phyloP scores from a whole-genome alignment of 768 basidiomycete genomes.

The Leccinum longicurvipes region DNA sequence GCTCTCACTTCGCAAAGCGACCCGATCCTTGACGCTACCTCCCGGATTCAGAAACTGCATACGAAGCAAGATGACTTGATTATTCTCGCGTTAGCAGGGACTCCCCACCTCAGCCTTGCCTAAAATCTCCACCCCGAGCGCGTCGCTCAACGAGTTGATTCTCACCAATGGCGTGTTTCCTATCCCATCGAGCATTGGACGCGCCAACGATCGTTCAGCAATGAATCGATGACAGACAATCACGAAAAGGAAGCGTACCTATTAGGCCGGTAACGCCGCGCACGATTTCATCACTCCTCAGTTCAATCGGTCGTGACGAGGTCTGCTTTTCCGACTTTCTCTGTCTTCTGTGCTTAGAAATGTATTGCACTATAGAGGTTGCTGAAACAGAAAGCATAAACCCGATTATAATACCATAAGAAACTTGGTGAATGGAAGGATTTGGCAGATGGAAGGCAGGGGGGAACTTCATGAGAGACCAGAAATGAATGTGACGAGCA shows the following conservation, averaged over 20 bases:
- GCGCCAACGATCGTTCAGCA: not conserved
- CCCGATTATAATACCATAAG: conserved; percentile 64
- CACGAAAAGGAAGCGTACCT: conserved; percentile 44
- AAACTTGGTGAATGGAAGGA: conserved; percentile 32
- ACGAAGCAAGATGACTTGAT: conserved; percentile 43
- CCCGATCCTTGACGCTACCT: conserved; percentile 96
- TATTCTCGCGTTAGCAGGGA: not conserved
- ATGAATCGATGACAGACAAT: not conserved
- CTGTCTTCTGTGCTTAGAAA: conserved; percentile 47
- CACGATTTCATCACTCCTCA: conserved; percentile 75
- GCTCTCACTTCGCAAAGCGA: conserved; percentile 94
- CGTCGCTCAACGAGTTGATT: conserved; percentile 88
- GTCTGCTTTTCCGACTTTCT: conserved; percentile 27
- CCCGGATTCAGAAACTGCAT: conserved; percentile 91
- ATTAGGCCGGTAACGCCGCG: conserved; percentile 82
- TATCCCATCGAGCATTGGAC: conserved; percentile 26
- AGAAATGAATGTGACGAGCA: no score
- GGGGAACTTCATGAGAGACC: conserved; percentile 8
- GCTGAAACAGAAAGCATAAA: conserved; percentile 73
- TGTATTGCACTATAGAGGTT: conserved; percentile 57
- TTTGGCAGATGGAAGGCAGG: conserved; percentile 23
- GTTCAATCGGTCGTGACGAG: conserved; percentile 58
- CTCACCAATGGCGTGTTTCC: conserved; percentile 94
- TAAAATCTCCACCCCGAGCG: conserved; percentile 88
- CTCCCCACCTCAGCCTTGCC: conserved; percentile 85